Conservation (phyloP, 2,329 filamentous ascomycete genomes). For the Colletotrichum melonis region DNA sequence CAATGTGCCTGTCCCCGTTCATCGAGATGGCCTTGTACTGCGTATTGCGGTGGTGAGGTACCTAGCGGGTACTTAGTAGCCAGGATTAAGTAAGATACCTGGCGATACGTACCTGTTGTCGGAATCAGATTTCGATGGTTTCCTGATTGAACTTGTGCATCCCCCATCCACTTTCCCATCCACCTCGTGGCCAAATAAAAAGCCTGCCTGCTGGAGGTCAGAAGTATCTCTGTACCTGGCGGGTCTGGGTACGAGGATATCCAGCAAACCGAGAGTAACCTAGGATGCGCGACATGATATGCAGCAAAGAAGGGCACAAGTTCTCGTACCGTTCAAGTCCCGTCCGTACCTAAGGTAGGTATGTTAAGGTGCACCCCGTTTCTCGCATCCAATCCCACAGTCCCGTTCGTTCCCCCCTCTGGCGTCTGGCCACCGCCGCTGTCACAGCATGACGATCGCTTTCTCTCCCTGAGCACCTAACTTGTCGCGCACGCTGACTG, state of each 20-base stretch:
- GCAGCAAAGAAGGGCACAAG: neutral
- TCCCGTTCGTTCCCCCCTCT: too few relatives aligned
- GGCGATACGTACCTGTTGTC: neutral
- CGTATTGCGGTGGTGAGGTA: neutral
- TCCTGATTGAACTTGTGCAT: conserved; percentile 17
- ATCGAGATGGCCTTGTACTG: too few relatives aligned
- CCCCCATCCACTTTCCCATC: conserved; percentile 31
- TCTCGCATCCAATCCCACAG: neutral
- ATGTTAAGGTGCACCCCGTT: neutral
- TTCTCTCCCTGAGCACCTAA: neutral
- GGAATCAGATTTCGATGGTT: neutral
- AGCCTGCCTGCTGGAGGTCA: neutral
- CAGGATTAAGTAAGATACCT: neutral
- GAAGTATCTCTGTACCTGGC: neutral
- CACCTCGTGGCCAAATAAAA: neutral
- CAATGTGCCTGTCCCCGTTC: neutral
- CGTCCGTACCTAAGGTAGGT: neutral
- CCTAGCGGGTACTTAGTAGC: neutral
- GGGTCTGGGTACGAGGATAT: conserved; percentile 22
- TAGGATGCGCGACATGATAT: neutral
- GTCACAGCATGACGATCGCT: neutral
- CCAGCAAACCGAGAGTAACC: neutral
- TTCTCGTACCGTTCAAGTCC: neutral
- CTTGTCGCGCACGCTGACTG: too few relatives aligned
- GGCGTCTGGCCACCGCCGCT: neutral